Base-by-base conservation (phyloP, 805 yeast species). In the Nakazawaea ishiwadae region DNA sequence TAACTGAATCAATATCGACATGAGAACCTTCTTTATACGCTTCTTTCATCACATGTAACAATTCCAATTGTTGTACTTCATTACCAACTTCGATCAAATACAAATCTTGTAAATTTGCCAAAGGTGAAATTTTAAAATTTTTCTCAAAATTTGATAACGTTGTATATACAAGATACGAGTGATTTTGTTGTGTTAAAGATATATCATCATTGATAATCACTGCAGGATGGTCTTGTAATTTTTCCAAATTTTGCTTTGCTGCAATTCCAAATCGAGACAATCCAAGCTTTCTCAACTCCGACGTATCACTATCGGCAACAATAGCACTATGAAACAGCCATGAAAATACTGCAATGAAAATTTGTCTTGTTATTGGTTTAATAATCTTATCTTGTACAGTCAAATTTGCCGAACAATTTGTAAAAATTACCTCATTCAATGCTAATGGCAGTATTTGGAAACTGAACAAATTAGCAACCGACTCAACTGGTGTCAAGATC, bases 281-380 rank as follows among this genome's bases (percentile, higher is more conserved):
- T 1, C 96, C 96, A 46, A 71, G 65, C 37, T 68, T 67, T 21
- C 89, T 67, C 56, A 83, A 62, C 49, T 81, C 83, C 0, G 81
- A 79, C 0, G 79, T 68, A 48, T 87, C 91, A 39, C 90, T 77
- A 43, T 83, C 83, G 23, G 90, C 90, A 2, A 90, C 89, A 37
- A 90, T 60, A 3, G 89, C 76, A 2, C 96, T 88, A 60, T 90
- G 97, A 48, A 88, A 75, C 0, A 83, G 95, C 86, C 95, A 80
- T 0, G 96, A 84, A 0, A 78, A 68, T 8, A 89, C 95, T 2
- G 86, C 86, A 14, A 74, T 45, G 53, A 80, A 67, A 6, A 33
- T 11, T 15, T 5, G 35, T 21, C 19, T 6, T 11, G 20, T 17
- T 8, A 30, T 18, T 23, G 15, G 27, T 5, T 49, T 57, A 35